Evolutionary conservation across 2,329 filamentous ascomycete species (phyloP), one percentile per base, ranked within the genome.

Genomic region (Neoarthrinium moseri): DNA sequence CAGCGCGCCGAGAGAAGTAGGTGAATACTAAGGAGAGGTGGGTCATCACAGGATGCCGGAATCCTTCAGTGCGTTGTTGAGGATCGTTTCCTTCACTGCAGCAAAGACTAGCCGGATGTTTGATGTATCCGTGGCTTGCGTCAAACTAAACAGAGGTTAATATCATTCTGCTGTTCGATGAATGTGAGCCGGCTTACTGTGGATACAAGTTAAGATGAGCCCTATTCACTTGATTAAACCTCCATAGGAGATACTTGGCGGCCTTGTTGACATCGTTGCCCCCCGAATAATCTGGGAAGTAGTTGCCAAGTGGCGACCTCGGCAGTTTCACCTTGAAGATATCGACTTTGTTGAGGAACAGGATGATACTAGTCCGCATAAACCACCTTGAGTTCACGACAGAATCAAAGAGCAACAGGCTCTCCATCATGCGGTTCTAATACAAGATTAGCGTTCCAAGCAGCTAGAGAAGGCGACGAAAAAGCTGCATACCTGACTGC

Each of bases 401-500:
- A 1, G 92, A 97, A 69, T 99, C 94, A 65, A 99, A 99, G 4
- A 99, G 79, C 13, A 97, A 82, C 43, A 99, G 70, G 62, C 91
- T 96, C 69, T 99, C 94, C 90, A 97, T 96, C 94, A 99, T 99
- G 52, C 94, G 94, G 67, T 99, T 99, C 90, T 96, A 56, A 13
- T 6, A 29, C 26, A 29, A 18, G 22, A 32, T 38, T 17, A 36
- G 26, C 11, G 7, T 10, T 6, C 30, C 13, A 7, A 21, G n/a
- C n/a, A n/a, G n/a, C n/a, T n/a, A 18, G 8, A 8, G 6, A n/a
- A 6, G 21, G 6, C 4, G 5, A 23, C 20, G 21, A 6, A 12
- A 8, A 35, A 18, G 13, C 17, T 43, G 63, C 79, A 56, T 80
- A 94, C 91, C 78, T 97, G 94, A 63, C 92, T 96, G 70, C 89